phyloP scores from a whole-genome alignment of 1,284 basidiomycete species.

The Boletellus deceptivus region DNA sequence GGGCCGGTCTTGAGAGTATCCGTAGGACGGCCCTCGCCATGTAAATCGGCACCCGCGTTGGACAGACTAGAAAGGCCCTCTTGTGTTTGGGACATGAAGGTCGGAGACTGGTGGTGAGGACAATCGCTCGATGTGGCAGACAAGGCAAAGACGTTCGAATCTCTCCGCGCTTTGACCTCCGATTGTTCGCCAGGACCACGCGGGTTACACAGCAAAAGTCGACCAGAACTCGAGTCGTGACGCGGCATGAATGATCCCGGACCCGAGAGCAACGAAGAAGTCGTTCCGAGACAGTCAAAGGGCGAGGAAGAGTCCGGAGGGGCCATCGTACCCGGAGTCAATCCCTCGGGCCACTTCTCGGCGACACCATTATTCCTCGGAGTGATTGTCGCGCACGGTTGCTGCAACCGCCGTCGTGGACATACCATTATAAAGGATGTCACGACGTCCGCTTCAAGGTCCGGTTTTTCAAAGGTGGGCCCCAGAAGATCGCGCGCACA shows the following conservation, averaged over 20 bases:
- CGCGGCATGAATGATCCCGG: background rate
- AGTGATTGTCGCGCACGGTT: slow-evolving; percentile 1
- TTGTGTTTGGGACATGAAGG: background rate
- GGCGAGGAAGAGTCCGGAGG: slow-evolving; percentile 29
- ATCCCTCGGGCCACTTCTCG: slow-evolving; percentile 3
- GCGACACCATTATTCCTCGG: slow-evolving; percentile 4
- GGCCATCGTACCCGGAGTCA: slow-evolving; percentile 3
- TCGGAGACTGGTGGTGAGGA: background rate
- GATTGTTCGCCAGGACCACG: background rate
- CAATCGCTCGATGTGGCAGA: background rate
- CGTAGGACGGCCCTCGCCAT: no score
- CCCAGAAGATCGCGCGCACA: background rate
- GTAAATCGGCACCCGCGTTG: background rate
- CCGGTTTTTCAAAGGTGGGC: background rate
- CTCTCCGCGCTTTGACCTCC: background rate
- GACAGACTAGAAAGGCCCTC: background rate
- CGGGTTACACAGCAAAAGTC: background rate
- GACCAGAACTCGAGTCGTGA: background rate
- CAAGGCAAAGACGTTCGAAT: background rate
- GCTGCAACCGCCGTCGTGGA: background rate
- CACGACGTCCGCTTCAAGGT: background rate
- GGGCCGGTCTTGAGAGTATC: background rate
- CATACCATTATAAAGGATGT: background rate
- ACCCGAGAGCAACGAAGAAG: slow-evolving; percentile 15
- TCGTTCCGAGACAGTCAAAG: background rate